Evolutionary conservation across 768 basidiomycete genomes (phyloP).

Genomic region (Mrakia hoshinonis): DNA sequence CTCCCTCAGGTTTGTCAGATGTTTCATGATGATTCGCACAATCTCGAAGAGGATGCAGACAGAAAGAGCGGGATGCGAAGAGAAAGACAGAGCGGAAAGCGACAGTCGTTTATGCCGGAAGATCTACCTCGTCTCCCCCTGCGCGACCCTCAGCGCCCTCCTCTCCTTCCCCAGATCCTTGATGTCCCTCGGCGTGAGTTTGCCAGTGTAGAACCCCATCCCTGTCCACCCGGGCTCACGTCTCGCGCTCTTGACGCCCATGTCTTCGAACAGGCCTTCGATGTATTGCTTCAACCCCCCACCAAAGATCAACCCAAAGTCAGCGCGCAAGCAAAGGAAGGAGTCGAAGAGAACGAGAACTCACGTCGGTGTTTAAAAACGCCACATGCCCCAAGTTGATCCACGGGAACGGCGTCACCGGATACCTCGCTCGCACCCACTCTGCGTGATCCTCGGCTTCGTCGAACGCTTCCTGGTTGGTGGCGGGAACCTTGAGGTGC

Average conservation of each 20-base stretch:
- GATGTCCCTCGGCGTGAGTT: not conserved
- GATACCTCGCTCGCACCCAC: not conserved
- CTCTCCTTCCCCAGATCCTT: not conserved
- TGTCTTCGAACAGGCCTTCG: not conserved
- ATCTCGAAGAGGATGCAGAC: too few relatives aligned
- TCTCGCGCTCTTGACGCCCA: not conserved
- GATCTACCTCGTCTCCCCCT: not conserved
- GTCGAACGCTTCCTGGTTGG: not conserved
- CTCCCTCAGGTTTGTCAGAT: too few relatives aligned
- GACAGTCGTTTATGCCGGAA: not conserved
- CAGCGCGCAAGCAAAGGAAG: too few relatives aligned
- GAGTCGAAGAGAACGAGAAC: too few relatives aligned
- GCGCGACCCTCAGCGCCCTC: not conserved
- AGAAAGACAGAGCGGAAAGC: too few relatives aligned
- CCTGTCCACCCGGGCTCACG: not conserved
- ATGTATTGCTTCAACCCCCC: not conserved
- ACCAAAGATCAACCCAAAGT: too few relatives aligned
- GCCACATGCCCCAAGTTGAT: not conserved
- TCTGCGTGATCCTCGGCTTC: not conserved
- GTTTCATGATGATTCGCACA: too few relatives aligned
- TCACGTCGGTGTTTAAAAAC: not conserved
- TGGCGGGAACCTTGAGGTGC: not conserved
- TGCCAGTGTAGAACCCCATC: not conserved
- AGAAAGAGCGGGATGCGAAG: too few relatives aligned
- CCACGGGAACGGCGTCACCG: not conserved